Evolutionary conservation across 805 yeast genomes (phyloP).

Genomic region (Priceomyces melissophilus): DNA sequence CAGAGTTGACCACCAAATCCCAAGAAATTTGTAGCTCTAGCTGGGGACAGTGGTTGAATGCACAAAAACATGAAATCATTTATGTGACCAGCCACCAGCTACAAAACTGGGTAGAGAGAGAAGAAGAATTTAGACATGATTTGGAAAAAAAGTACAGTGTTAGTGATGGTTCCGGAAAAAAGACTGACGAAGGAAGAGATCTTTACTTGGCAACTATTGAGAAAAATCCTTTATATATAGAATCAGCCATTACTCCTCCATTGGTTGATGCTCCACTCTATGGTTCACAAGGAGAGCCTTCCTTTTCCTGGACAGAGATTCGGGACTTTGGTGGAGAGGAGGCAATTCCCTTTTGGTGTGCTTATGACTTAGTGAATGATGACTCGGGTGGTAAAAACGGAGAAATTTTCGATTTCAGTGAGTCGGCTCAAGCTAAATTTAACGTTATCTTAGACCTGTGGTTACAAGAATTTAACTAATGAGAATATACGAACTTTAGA

Average conservation of each 20-base stretch:
- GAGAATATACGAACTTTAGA: too few relatives aligned
- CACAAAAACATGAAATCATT: conserved; percentile 20
- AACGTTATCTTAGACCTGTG: conserved; percentile 23
- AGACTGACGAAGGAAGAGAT: conserved; percentile 3
- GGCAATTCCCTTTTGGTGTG: conserved; percentile 30
- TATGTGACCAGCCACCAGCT: conserved; percentile 35
- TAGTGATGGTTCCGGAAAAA: neutral
- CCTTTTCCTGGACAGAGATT: conserved; percentile 21
- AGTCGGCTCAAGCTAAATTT: conserved; percentile 10
- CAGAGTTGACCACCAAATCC: conserved; percentile 17
- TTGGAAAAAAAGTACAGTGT: conserved; percentile 2
- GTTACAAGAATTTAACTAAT: conserved; percentile 10
- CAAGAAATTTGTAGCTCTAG: conserved; percentile 35
- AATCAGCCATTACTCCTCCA: conserved; percentile 24
- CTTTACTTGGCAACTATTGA: conserved; percentile 9
- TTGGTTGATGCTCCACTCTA: conserved; percentile 12
- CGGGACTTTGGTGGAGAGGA: conserved; percentile 12
- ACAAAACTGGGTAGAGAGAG: conserved; percentile 23
- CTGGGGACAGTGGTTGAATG: conserved; percentile 32
- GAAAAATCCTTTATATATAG: conserved; percentile 21
- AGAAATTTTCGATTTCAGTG: conserved; percentile 12
- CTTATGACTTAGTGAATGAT: conserved; percentile 29
- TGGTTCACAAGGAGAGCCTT: conserved; percentile 23
- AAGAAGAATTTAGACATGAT: conserved; percentile 7
- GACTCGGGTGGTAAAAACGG: conserved; percentile 18